Evolutionary conservation across 2,329 filamentous ascomycete species (phyloP).

Genomic region (Boeremia exigua): DNA sequence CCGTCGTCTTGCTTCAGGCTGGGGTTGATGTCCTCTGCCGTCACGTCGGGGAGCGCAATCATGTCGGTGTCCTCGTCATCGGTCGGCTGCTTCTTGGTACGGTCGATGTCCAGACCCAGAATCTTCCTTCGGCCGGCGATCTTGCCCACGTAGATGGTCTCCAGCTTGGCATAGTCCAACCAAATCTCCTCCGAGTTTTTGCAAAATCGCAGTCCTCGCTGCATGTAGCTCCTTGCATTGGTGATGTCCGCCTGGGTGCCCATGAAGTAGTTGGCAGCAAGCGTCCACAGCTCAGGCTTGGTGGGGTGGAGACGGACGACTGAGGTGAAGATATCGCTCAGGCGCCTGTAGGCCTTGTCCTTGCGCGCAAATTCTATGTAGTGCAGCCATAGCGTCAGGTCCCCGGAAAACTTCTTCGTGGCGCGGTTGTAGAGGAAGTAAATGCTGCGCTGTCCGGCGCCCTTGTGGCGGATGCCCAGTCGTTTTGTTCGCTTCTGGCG

Average conservation of each 20-base stretch:
- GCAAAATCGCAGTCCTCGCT: slow-evolving; percentile 89
- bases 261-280: slow-evolving; percentile 77
- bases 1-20: slow-evolving; percentile 58
- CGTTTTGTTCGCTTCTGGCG: slow-evolving; percentile 83
- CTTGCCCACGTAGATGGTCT: slow-evolving; percentile 90
- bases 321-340: slow-evolving; percentile 65
- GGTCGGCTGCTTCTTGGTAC: slow-evolving; percentile 51
- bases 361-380: slow-evolving; percentile 83
- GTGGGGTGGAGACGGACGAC: slow-evolving; percentile 86
- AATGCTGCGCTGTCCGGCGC: slow-evolving; percentile 78
- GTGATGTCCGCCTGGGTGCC: slow-evolving; percentile 87
- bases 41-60: slow-evolving; percentile 65
- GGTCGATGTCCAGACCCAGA: slow-evolving; percentile 63
- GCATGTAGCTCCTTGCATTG: slow-evolving; percentile 82
- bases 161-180: slow-evolving; percentile 87
- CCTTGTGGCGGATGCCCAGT: slow-evolving; percentile 74
- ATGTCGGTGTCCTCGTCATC: slow-evolving; percentile 57
- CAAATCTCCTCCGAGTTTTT: slow-evolving; percentile 75
- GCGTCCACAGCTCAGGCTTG: slow-evolving; percentile 83
- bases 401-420: slow-evolving; percentile 82
- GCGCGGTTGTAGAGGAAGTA: slow-evolving; percentile 89
- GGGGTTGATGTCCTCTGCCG: slow-evolving; percentile 67
- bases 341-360: slow-evolving; percentile 66
- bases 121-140: slow-evolving; percentile 76
- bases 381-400: slow-evolving; percentile 83